phyloP scores from a whole-genome alignment of 2,329 filamentous ascomycete species.

The Pseudopyricularia cyperi region DNA sequence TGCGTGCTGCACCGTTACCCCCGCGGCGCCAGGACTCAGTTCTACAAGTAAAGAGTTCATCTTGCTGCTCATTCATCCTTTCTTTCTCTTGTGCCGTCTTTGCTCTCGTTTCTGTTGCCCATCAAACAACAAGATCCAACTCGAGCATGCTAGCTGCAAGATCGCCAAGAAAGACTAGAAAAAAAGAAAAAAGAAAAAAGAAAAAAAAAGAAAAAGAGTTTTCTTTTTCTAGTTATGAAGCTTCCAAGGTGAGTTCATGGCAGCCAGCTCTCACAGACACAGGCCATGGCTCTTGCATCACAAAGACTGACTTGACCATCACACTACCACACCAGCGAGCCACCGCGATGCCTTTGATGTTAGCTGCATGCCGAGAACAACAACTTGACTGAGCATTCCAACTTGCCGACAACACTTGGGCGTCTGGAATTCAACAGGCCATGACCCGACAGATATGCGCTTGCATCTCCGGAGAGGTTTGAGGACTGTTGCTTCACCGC shows the following conservation, averaged over 20 bases:
- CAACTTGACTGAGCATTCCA: background rate
- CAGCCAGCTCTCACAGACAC: no score
- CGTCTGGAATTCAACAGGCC: background rate
- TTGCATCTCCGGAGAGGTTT: background rate
- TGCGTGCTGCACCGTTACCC: conserved; percentile 1
- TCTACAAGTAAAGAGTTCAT: background rate
- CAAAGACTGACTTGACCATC: background rate
- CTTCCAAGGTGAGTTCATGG: no score
- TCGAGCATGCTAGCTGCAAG: background rate
- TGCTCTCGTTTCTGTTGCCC: background rate
- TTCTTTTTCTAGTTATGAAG: no score
- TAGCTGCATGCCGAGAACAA: background rate
- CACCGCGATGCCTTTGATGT: background rate
- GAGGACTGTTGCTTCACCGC: background rate
- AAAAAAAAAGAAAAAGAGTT: background rate
- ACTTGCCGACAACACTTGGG: background rate
- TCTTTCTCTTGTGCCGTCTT: background rate
- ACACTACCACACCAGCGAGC: no score
- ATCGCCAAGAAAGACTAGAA: conserved; percentile 1
- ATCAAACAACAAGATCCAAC: conserved; percentile 12
- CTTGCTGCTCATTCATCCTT: background rate
- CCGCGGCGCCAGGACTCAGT: background rate
- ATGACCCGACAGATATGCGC: background rate
- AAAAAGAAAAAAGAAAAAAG: background rate
- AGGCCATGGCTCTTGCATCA: no score